phyloP scores from a whole-genome alignment of 2,329 filamentous ascomycete species.

The Claviceps spartinae region DNA sequence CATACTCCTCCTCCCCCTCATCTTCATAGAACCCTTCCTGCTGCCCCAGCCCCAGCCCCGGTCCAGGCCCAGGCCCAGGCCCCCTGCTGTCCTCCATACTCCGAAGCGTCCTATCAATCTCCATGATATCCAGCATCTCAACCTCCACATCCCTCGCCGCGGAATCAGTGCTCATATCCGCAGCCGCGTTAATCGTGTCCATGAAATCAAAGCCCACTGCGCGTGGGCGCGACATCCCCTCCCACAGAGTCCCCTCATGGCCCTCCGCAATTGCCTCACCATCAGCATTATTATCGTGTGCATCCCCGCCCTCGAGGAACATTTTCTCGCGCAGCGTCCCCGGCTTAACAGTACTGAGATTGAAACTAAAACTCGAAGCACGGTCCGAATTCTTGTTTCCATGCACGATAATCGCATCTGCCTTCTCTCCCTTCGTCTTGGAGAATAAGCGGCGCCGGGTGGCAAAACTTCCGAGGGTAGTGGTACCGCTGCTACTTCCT shows the following conservation, averaged over 20 bases:
- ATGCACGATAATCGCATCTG: constrained; percentile 42
- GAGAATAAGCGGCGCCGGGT: constrained; percentile 23
- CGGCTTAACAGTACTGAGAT: constrained; percentile 33
- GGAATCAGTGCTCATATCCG: constrained; percentile 36
- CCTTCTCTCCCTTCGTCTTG: constrained; percentile 21
- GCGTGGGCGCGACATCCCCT: constrained; percentile 16
- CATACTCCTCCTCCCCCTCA: constrained; percentile 16
- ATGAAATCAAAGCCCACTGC: constrained; percentile 34
- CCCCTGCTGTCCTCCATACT: constrained; percentile 37
- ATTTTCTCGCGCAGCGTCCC: constrained; percentile 21
- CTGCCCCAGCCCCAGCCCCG: too few species aligned
- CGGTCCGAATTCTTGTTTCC: constrained; percentile 23
- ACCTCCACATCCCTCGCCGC: constrained; percentile 40
- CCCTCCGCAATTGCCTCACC: not conserved
- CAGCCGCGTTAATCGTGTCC: constrained; percentile 36
- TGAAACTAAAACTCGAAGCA: constrained; percentile 30
- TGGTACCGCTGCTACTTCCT: constrained; percentile 19
- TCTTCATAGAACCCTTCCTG: too few species aligned
- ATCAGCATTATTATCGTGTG: too few species aligned
- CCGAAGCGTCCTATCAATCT: constrained; percentile 47
- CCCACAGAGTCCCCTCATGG: constrained; percentile 12
- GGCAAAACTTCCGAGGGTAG: constrained; percentile 23
- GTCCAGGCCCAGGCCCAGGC: constrained; percentile 3
- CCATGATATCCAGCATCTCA: constrained; percentile 52
- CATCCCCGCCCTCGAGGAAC: constrained; percentile 15